Base-by-base conservation (phyloP, 805 yeast species). In the Saccharomycopsis sp. region DNA sequence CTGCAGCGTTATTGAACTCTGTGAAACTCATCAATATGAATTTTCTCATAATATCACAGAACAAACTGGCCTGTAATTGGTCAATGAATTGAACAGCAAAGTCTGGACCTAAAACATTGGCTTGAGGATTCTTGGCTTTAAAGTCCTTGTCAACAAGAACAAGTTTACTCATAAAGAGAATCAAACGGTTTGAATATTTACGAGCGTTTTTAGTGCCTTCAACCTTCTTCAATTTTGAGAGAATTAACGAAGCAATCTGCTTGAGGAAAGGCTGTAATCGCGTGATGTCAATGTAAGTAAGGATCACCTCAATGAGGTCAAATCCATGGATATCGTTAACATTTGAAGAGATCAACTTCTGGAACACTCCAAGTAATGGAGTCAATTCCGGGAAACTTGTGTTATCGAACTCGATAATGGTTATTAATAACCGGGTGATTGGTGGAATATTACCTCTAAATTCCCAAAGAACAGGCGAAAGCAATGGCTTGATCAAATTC, bases 391-490 rank as follows among this genome's bases (percentile, higher is more conserved):
- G 65, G 53, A 73, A 77, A 1, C 71, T 65, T 1, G 64, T 56
- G 8, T 66, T 64, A 47, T 77, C 77, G 17, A 69, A 69, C 29
- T 70, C 67, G n/a, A 84, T 72, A 20, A 93, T 84, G 3, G 89
- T 84, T 57, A 83, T 79, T 47, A 94, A 74, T 55, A 94, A 75
- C 65, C 97, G 81, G 0, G 96, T 86, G 20, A 93, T 82, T 1
- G 97, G 97, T 1, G 99, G 99, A 41, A 93, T 84, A 65, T 93
- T 94, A 15, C 98, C 99, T 63, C 84, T 79, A 61, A 81, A 82
- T 70, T 94, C 98, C 99, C 99, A 94, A 42, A 92, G 85, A 3
- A 83, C 70, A n/a, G 98, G 97, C 1, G 96, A 82, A 65, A 94
- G 75, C 52, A 94, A 74, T 1, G 99, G 98, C 63, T 84, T 84